Percentiles rank a stretch among this genome's conserved stretches.
Evolutionary conservation across 768 basidiomycete genomes (phyloP).

Genomic region (Hemileccinum rubropunctum): DNA sequence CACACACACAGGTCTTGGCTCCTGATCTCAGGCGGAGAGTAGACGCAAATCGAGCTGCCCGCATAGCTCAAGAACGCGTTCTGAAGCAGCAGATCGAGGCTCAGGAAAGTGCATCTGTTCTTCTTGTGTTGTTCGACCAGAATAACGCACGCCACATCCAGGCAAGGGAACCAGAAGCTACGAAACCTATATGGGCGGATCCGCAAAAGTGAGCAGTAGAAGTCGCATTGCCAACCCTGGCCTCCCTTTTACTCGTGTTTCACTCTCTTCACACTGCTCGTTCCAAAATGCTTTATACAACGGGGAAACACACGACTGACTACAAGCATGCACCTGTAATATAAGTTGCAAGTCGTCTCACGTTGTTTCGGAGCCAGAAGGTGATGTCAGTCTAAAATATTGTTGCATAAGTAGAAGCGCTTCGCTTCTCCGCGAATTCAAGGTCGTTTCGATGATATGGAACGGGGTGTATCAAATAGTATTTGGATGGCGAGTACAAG

Average conservation of each 20-base stretch:
- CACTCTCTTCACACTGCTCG: neutral
- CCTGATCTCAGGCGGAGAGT: slow-evolving; percentile 65
- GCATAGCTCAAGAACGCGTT: slow-evolving; percentile 52
- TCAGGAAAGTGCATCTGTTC: slow-evolving; percentile 41
- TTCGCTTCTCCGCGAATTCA: neutral
- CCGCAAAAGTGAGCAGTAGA: slow-evolving; percentile 16
- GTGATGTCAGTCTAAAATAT: too few species aligned
- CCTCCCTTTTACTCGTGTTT: neutral
- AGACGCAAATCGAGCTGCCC: slow-evolving; percentile 52
- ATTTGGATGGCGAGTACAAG: slow-evolving; percentile 2
- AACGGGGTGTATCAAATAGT: slow-evolving; percentile 3
- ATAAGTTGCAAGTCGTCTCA: too few species aligned
- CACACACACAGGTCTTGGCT: slow-evolving; percentile 52
- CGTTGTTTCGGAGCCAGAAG: too few species aligned
- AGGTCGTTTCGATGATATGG: neutral
- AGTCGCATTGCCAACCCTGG: neutral
- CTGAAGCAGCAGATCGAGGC: slow-evolving; percentile 49
- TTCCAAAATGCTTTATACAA: neutral
- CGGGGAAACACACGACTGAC: neutral
- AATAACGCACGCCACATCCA: slow-evolving; percentile 11
- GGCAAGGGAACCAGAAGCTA: slow-evolving; percentile 25
- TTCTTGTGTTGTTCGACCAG: slow-evolving; percentile 1
- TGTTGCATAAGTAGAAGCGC: too few species aligned
- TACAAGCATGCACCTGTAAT: too few species aligned
- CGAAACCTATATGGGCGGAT: slow-evolving; percentile 35